Evolutionary conservation across 1,139 yeast species (phyloP), one percentile per base, ranked within the genome.

Genomic region (Yamadazyma dendronema): DNA sequence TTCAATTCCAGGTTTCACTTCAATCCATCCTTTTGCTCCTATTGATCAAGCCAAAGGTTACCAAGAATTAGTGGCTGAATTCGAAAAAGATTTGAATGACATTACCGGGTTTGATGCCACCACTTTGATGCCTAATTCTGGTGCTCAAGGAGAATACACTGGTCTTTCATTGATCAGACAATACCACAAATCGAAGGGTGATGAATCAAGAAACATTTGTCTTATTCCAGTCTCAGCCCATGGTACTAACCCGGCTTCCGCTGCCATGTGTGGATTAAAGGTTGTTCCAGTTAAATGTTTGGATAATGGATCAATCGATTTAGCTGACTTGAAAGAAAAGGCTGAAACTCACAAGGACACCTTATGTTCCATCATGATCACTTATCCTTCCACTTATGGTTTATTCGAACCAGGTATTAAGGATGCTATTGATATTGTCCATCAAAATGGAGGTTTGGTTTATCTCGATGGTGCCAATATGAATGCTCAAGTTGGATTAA

Each of bases 201-300:
- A 90, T 43, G 67, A 73, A 24, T 63, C 79, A 46, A 79, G 98
- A 59, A 82, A 90, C 59, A 76, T 92, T 40, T 92, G 97, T 63
- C 75, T 92, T 57, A 92, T 92, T 50, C 98, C 98, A 11, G 96
- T 90, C 8, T 82, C 94, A 55, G 98, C 98, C 2, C 98, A 92
- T 56, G 98, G 98, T 42, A 92, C 98, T 25, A 92, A 92, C 59
- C 98, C 98, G 16, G 98, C 98, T 0, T 87, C 96, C 33, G 97
- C 98, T 13, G 89, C 96, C 31, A 92, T 92, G 96, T 84, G 95
- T 53, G 97, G 97, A 30, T 68, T 92, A 61, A 88, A 87, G 63
- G 97, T 92, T 35, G 87, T 92, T 17, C 84, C 97, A 6, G 87
- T 92, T 40, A 88, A 89, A 62, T 92, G 98, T 67, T 70, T 84